Evolutionary conservation across 176 grass and related monocot genomes (phyloP).

Genomic region (Musa acuminata): DNA sequence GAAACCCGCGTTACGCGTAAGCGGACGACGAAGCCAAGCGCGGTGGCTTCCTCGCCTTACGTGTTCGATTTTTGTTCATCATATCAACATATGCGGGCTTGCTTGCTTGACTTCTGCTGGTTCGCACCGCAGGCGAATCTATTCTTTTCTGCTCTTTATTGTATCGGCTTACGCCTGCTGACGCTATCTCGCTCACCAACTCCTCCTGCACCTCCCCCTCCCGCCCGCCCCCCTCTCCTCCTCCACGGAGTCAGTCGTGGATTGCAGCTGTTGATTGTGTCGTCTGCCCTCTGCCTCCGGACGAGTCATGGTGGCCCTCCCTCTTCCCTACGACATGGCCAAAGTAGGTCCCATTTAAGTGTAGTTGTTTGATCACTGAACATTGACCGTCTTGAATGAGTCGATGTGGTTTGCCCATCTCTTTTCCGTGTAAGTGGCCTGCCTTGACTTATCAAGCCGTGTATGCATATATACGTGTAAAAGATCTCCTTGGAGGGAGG

Average conservation of each 20-base stretch:
- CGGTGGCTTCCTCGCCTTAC: not conserved
- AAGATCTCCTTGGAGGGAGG: not conserved
- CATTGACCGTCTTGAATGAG: not conserved
- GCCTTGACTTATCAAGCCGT: not conserved
- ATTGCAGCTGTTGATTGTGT: not conserved
- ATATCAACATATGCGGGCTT: not conserved
- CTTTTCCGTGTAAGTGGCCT: not conserved
- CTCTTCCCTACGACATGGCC: not conserved
- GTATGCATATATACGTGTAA: not conserved
- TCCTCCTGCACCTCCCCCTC: not conserved
- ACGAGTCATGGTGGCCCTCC: not conserved
- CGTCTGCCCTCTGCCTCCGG: too few relatives aligned
- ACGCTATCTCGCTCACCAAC: not conserved
- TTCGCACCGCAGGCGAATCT: too few relatives aligned
- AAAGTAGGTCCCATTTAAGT: not conserved
- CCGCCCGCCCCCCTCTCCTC: too few relatives aligned
- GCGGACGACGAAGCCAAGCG: not conserved
- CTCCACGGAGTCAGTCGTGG: not conserved
- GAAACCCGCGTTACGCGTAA: not conserved
- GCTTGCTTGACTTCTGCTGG: not conserved
- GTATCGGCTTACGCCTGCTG: not conserved
- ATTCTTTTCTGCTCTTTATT: not conserved
- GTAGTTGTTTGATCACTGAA: not conserved
- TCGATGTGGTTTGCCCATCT: not conserved
- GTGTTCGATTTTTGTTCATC: not conserved